Base-by-base conservation (phyloP, 345 rosid genomes). In the Brassica incana region DNA sequence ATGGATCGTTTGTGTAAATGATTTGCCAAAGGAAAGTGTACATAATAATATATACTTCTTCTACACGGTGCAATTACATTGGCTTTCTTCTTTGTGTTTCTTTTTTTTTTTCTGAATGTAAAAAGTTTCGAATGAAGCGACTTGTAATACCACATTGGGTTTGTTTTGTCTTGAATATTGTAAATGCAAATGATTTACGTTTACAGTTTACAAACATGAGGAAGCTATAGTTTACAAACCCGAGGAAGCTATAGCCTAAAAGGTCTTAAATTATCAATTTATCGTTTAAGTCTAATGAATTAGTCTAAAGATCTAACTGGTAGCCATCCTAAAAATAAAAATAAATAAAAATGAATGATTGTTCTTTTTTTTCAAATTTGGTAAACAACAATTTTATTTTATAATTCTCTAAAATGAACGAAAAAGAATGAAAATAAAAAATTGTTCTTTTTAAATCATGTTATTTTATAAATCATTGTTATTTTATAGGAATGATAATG, bases 51-150 rank as follows among this genome's bases (percentile, higher is more conserved):
- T 45, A 45, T 45, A 45, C 52, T 11, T 45, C 23, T 20, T 20
- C 23, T 45, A 45, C n/a, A 45, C 65, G 8, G 2, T n/a, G 23
- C 48, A 30, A 30, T 48, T 2, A 56, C 62, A 16, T 65, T 56
- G 67, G 60, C 60, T 9, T 58, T 58, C 4, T n/a, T n/a, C 8
- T n/a, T 3, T 56, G 62, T 60, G 23, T 23, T 65, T n/a, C 7
- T 0, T 4, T 16, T 52, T 36, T 2, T 33, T 35, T 5, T 45
- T 58, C 30, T 18, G 50, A 73, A 58, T 78, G 67, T 73, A 30
- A 43, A 58, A 20, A 61, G 62, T 43, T 11, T 67, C 32, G 18
- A 78, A 73, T n/a, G 78, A 71, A 64, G 76, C 23, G 10, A 71
- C 32, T 63, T 33, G 20, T 5, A 29, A 20, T n/a, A 33, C 67